phyloP scores from a whole-genome alignment of 1,139 yeast species.

The Yamadazyma triangularis region DNA sequence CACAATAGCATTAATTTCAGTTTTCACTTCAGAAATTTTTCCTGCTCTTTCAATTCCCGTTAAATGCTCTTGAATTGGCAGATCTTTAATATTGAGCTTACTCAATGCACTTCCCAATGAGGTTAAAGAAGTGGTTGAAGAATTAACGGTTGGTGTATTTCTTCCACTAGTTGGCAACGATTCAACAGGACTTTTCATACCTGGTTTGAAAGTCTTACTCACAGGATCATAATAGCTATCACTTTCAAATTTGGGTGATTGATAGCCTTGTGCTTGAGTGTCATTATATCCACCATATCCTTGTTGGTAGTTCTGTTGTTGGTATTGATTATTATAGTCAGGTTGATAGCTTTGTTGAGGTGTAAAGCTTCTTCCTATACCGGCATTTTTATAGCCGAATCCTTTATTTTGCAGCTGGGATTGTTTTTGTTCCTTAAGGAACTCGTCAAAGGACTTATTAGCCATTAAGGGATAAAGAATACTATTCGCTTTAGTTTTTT shows the following conservation, averaged over 20 bases:
- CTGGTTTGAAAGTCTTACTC: not conserved
- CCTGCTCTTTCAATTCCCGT: conserved; percentile 52
- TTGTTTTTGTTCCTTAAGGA: conserved; percentile 19
- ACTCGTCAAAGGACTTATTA: conserved; percentile 21
- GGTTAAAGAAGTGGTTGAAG: conserved; percentile 65
- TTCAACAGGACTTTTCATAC: conserved; percentile 23
- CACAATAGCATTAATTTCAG: conserved; percentile 55
- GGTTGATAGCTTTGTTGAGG: conserved; percentile 6
- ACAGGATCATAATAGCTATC: not conserved
- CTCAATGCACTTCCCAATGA: conserved; percentile 68
- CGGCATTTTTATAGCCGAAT: conserved; percentile 20
- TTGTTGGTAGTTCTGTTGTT: no score
- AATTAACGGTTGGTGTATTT: conserved; percentile 28
- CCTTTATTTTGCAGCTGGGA: conserved; percentile 20
- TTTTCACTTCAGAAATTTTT: conserved; percentile 61
- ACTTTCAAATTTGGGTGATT: not conserved
- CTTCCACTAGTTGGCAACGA: conserved; percentile 45
- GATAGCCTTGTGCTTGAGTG: not conserved
- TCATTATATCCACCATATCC: not conserved
- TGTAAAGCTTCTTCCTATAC: conserved; percentile 4
- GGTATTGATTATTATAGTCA: not conserved
- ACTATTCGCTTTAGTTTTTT: not conserved
- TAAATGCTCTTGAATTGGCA: conserved; percentile 68
- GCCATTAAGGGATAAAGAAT: not conserved
- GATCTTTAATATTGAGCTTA: conserved; percentile 50